Percentiles rank a stretch among this genome's conserved stretches.
phyloP scores from a whole-genome alignment of 2,329 filamentous ascomycete genomes.

The Colletotrichum incanum region DNA sequence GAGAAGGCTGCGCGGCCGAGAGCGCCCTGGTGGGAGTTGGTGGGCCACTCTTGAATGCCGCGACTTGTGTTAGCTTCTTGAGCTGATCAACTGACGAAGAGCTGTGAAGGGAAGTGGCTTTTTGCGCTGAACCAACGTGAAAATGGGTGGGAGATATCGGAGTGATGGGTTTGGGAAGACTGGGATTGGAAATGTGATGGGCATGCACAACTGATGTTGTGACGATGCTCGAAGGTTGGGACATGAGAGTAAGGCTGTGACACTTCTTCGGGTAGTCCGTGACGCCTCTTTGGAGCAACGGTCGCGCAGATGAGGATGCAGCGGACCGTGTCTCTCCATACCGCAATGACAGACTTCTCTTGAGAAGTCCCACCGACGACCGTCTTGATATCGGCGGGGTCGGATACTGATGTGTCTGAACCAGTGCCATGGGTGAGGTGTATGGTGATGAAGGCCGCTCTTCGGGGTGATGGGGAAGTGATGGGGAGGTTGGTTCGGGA shows the following conservation, averaged over 20 bases:
- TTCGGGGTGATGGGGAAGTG: conserved; percentile 23
- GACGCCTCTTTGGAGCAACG: conserved; percentile 59
- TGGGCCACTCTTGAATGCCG: conserved; percentile 89
- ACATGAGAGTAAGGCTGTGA: conserved; percentile 63
- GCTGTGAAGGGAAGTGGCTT: conserved; percentile 60
- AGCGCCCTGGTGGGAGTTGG: conserved; percentile 91
- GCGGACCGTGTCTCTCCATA: conserved; percentile 52
- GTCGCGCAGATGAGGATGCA: conserved; percentile 53
- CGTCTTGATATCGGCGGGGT: conserved; percentile 45
- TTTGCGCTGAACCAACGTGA: conserved; percentile 55
- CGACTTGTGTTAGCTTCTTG: conserved; percentile 91
- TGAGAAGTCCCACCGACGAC: conserved; percentile 42
- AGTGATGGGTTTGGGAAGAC: conserved; percentile 66
- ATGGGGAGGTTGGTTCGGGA: conserved; percentile 41
- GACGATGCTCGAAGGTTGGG: conserved; percentile 76
- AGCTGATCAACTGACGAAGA: conserved; percentile 78
- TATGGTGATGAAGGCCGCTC: conserved; percentile 24
- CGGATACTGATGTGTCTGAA: conserved; percentile 40
- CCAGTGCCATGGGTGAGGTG: conserved; percentile 36
- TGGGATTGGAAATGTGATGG: conserved; percentile 78
- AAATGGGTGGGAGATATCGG: conserved; percentile 66
- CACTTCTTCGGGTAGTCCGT: conserved; percentile 61
- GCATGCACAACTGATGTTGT: conserved; percentile 76
- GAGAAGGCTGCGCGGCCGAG: conserved; percentile 73
- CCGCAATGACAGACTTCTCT: conserved; percentile 50